These are phyloP conservation scores for Diplodia seriata DNA, from an alignment of 2,329 filamentous ascomycete species.

Conservation along the genomic window DNA sequence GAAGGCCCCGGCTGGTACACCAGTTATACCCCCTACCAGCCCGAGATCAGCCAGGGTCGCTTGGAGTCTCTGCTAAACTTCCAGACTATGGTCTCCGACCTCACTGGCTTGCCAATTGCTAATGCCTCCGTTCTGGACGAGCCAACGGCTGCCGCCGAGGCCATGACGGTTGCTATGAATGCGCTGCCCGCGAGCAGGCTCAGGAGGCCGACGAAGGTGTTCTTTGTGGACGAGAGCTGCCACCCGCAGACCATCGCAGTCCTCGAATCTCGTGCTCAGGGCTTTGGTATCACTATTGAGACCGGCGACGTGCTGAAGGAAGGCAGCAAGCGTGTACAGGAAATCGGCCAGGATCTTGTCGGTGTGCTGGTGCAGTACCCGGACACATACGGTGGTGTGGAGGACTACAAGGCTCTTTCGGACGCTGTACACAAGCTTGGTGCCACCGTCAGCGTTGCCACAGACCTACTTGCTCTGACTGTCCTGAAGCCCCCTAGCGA, in stretches of 20 bases:
- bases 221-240: constrained; percentile 80
- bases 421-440: constrained; percentile 78
- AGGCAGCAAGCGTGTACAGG: constrained; percentile 69
- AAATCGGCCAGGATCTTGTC: constrained; percentile 79
- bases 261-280: constrained; percentile 82
- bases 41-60: constrained; percentile 94
- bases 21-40: constrained; percentile 96
- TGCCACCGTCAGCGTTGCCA: constrained; percentile 83
- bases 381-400: constrained; percentile 81
- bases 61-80: constrained; percentile 93
- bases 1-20: constrained; percentile 98
- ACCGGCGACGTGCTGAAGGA: constrained; percentile 74
- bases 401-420: constrained; percentile 76
- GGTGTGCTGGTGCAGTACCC: constrained; percentile 96
- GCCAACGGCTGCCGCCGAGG: constrained; percentile 89
- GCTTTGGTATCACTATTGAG: constrained; percentile 85
- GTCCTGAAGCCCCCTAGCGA: constrained; percentile 88
- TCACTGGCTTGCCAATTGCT: constrained; percentile 84
- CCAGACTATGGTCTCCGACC: constrained; percentile 88
- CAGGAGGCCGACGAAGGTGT: constrained; percentile 78
- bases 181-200: constrained; percentile 73
- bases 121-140: constrained; percentile 93
- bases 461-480: constrained; percentile 86
- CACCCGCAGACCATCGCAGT: constrained; percentile 88
- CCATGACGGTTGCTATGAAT: constrained; percentile 91